Conservation (phyloP, 345 rosid genomes). For the Populus pruinosa region DNA sequence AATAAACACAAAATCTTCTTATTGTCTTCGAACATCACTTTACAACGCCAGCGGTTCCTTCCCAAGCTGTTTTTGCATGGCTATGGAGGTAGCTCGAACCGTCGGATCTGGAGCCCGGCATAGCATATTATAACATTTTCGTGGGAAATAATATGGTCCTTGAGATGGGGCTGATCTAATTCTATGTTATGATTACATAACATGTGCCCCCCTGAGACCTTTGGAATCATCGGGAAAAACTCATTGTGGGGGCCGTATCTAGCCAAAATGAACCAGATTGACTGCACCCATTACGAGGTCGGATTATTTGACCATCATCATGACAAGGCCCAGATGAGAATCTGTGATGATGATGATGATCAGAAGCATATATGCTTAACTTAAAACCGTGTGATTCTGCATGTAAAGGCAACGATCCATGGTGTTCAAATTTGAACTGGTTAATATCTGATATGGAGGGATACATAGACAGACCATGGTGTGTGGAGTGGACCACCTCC, state of each 20-base stretch:
- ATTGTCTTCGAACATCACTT: background rate
- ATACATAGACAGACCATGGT: background rate
- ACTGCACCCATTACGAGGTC: slow-evolving; percentile 31
- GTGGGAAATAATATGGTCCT: slow-evolving; percentile 11
- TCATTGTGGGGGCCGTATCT: slow-evolving; percentile 4
- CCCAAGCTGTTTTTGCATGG: background rate
- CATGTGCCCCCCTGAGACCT: slow-evolving; percentile 17
- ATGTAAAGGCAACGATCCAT: background rate
- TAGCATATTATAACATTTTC: slow-evolving; percentile 11
- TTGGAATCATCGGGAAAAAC: background rate
- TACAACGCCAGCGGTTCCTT: background rate
- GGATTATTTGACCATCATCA: slow-evolving; percentile 25
- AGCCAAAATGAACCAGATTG: slow-evolving; percentile 22
- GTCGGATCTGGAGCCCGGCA: slow-evolving; percentile 20
- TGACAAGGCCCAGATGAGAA: slow-evolving; percentile 2
- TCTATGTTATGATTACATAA: slow-evolving; percentile 2
- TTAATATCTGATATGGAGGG: background rate
- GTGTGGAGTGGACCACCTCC: background rate
- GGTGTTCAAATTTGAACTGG: slow-evolving; percentile 12
- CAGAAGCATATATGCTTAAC: background rate
- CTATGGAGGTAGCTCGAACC: background rate
- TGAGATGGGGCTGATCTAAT: background rate
- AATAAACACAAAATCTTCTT: background rate
- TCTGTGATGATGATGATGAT: background rate
- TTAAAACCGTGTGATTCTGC: slow-evolving; percentile 10